Conservation (phyloP, 2,329 filamentous ascomycete species). For the Botrytis medusae region DNA sequence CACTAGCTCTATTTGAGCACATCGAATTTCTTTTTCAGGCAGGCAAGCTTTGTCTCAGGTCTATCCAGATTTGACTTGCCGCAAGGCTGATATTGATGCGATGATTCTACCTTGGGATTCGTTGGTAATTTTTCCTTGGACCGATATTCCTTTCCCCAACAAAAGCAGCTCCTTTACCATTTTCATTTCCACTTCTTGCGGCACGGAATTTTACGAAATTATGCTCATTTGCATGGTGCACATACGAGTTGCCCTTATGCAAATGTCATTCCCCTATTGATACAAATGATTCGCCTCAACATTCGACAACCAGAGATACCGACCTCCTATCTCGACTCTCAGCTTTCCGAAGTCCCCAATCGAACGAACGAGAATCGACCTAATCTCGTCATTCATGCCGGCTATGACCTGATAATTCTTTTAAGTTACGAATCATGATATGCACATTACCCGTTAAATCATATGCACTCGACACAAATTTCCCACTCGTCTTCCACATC, state of each 20-base stretch:
- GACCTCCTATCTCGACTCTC: conserved; percentile 41
- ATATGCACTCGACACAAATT: conserved; percentile 27
- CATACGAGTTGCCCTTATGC: conserved; percentile 31
- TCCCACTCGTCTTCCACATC: conserved; percentile 32
- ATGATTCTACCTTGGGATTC: conserved; percentile 42
- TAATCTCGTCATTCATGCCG: conserved; percentile 43
- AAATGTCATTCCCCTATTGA: conserved; percentile 37
- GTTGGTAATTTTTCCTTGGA: conserved; percentile 32
- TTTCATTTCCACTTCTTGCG: conserved; percentile 34
- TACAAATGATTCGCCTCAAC: conserved; percentile 41
- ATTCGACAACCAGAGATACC: conserved; percentile 40
- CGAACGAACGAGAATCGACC: conserved; percentile 42
- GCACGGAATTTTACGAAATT: conserved; percentile 43
- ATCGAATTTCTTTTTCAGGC: conserved; percentile 51
- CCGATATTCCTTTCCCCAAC: conserved; percentile 32
- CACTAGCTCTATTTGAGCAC: conserved; percentile 24
- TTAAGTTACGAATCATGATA: conserved; percentile 39
- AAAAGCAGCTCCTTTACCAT: conserved; percentile 42
- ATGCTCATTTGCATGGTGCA: conserved; percentile 40
- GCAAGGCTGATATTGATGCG: conserved; percentile 57
- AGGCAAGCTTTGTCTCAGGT: conserved; percentile 48
- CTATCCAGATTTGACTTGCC: conserved; percentile 61
- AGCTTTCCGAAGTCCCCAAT: conserved; percentile 39
- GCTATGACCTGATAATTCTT: conserved; percentile 40
- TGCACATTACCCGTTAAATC: conserved; percentile 30